These are phyloP conservation scores for Suillus clintonianus DNA, from an alignment of 768 basidiomycete genomes.

Conservation along the genomic window DNA sequence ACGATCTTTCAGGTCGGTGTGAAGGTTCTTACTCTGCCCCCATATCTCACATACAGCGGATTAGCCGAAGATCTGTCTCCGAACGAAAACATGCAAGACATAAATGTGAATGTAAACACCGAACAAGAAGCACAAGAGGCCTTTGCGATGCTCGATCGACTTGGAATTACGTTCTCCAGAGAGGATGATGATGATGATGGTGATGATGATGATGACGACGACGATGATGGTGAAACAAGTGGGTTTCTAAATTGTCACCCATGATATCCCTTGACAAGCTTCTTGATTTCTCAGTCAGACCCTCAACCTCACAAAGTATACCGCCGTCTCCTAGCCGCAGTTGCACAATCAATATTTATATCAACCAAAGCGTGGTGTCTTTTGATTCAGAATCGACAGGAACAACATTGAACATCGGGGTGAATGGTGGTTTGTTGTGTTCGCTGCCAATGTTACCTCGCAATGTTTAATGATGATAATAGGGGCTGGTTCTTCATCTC, in stretches of 20 bases:
- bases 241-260: background rate
- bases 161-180: background rate
- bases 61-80: background rate
- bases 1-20: background rate
- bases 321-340: too few species aligned
- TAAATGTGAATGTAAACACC: background rate
- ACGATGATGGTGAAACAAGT: background rate
- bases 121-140: background rate
- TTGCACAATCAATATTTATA: too few species aligned
- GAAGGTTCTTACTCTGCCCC: background rate
- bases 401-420: background rate
- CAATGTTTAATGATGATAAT: background rate
- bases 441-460: background rate
- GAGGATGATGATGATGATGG: too few species aligned
- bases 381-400: background rate
- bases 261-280: background rate
- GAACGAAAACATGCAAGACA: background rate
- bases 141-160: background rate
- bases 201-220: too few species aligned
- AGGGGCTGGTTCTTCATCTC: background rate
- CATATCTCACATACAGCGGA: background rate
- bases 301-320: too few species aligned
- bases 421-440: background rate
- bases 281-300: background rate
- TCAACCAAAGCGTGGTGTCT: too few species aligned